Evolutionary conservation across 2,329 filamentous ascomycete species (phyloP).

Genomic region (Exophiala dermatitidis): DNA sequence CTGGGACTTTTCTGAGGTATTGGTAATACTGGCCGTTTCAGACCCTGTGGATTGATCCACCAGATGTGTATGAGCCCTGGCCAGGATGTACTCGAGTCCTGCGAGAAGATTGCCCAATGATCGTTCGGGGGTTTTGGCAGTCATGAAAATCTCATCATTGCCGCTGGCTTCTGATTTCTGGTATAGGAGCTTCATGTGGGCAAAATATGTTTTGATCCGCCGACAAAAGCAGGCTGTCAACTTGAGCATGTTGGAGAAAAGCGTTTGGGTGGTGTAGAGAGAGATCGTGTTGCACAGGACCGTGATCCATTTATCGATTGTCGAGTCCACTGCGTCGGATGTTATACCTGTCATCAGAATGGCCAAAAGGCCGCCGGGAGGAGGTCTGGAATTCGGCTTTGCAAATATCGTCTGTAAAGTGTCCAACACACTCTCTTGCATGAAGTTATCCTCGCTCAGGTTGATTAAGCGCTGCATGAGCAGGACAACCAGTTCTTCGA

Average conservation of each 20-base stretch:
- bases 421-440: constrained; percentile 21
- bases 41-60: constrained; percentile 34
- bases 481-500: constrained; percentile 12
- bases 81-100: constrained; percentile 83
- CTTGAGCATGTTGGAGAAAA: constrained; percentile 74
- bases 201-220: constrained; percentile 67
- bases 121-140: constrained; percentile 33
- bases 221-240: constrained; percentile 82
- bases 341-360: constrained; percentile 77
- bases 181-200: constrained; percentile 61
- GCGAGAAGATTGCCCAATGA: constrained; percentile 71
- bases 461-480: constrained; percentile 17
- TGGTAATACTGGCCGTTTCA: constrained; percentile 3
- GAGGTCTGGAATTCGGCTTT: constrained; percentile 11
- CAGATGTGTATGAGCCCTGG: constrained; percentile 75
- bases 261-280: constrained; percentile 74
- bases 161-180: constrained; percentile 30
- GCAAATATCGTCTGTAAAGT: constrained; percentile 21
- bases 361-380: constrained; percentile 63
- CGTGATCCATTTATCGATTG: constrained; percentile 85
- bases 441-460: constrained; percentile 3
- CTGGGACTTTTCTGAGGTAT: constrained; percentile 61
- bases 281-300: constrained; percentile 79
- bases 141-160: not conserved
- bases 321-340: constrained; percentile 62